These are phyloP conservation scores for Hirschfeldia incana DNA, from an alignment of 345 rosid genomes.

Conservation along the genomic window DNA sequence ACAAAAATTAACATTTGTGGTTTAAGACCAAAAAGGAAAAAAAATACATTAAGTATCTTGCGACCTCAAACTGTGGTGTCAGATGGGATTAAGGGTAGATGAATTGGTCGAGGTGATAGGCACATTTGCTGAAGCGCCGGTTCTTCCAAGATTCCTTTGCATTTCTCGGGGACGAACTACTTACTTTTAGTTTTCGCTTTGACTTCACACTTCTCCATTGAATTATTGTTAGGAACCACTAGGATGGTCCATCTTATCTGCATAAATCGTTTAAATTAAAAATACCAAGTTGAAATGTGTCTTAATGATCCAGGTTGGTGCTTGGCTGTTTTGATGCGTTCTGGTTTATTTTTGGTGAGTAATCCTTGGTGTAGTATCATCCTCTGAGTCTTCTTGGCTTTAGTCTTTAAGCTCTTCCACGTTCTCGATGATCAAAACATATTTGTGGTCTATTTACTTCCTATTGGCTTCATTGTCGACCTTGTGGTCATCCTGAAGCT, in stretches of 20 bases:
- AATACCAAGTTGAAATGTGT: neutral
- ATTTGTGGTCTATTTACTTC: neutral
- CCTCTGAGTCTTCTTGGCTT: neutral
- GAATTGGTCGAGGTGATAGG: too few relatives aligned
- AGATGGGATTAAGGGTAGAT: neutral
- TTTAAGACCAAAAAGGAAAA: too few relatives aligned
- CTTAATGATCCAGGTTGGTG: neutral
- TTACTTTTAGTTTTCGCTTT: too few relatives aligned
- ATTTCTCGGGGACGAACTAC: too few relatives aligned
- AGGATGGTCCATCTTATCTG: neutral
- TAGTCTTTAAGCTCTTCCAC: neutral
- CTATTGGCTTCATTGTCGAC: neutral
- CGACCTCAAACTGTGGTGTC: neutral
- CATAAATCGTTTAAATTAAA: neutral
- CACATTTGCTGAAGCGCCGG: too few relatives aligned
- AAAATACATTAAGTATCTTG: neutral
- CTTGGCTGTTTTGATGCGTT: neutral
- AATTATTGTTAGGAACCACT: neutral
- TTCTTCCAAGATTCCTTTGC: too few relatives aligned
- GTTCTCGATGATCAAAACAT: neutral
- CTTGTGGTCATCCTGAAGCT: neutral
- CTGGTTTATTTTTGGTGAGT: neutral
- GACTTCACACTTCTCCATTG: too few relatives aligned
- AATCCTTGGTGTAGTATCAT: neutral
- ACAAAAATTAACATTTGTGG: too few relatives aligned